These are phyloP conservation scores for Neurospora sp. DNA, from an alignment of 495 filamentous ascomycete species.

Conservation along the genomic window DNA sequence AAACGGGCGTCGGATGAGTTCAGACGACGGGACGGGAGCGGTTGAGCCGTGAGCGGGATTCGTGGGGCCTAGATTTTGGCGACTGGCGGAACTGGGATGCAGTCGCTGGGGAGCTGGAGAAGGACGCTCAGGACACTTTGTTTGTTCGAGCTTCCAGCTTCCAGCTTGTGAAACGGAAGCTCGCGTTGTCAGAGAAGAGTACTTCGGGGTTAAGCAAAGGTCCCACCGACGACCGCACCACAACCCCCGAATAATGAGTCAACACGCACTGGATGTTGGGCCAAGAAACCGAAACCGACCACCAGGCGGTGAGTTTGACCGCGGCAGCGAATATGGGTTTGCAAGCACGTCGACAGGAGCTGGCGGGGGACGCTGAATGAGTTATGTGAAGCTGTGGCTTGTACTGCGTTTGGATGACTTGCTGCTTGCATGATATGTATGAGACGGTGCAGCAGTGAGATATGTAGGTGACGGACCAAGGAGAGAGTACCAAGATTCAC, in stretches of 20 bases:
- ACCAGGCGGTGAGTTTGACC: background rate
- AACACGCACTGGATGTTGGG: background rate
- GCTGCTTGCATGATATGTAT: background rate
- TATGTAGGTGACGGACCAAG: background rate
- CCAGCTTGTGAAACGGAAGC: background rate
- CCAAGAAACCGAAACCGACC: background rate
- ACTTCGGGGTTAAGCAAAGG: too few relatives aligned
- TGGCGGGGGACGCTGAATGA: background rate
- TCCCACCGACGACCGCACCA: too few relatives aligned
- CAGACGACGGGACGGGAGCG: background rate
- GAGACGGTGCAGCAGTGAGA: background rate
- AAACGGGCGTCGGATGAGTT: background rate
- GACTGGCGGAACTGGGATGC: background rate
- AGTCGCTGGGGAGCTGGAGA: background rate
- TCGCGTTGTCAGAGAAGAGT: background rate
- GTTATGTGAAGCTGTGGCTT: background rate
- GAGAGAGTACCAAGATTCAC: background rate
- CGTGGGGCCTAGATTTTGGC: background rate
- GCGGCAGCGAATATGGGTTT: background rate
- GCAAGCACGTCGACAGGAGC: background rate
- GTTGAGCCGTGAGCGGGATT: background rate
- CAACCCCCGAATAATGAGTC: background rate
- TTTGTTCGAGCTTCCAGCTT: background rate
- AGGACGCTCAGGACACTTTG: background rate
- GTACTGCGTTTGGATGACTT: background rate